Evolutionary conservation across 2,329 filamentous ascomycete genomes (phyloP), one percentile per base, ranked within the genome.

Genomic region (Pestalotiopsis sp.): DNA sequence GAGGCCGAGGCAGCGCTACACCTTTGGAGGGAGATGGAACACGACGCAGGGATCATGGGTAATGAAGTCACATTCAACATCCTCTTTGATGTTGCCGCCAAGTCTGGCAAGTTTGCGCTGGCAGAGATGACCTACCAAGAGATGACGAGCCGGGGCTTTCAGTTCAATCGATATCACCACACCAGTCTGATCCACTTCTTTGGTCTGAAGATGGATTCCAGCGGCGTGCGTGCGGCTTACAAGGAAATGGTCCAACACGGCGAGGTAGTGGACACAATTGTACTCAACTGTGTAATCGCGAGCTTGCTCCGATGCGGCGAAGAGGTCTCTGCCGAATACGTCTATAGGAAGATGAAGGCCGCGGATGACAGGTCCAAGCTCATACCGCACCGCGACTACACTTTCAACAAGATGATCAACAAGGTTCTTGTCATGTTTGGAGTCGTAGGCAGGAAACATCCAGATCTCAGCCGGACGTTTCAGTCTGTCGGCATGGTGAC

Each of bases 11-110:
- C 89, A 4, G 91, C 93, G 0, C 83, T 99, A 60, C 87, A 89
- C 62, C 80, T 97, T 27, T 99, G 95, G 95, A 90, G 88, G 72
- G 90, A 96, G 74, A 98, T 98, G 94, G 96, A 99, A 79, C 85
- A 88, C 61, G 82, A 89, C 4, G 90, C 90, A 1, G 86, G 88
- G 1, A 79, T 94, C 14, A 82, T 82, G 72, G 91, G 88, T 45
- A 92, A 92, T 73, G 86, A 89, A 63, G 91, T 94, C n/a, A 97
- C 95, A 0, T 97, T 99, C 80, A 97, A 96, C 77, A 92, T 98
- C 61, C 86, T 99, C 13, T 98, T 97, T 74, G 93, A 98, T 76
- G 88, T 94, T 12, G 94, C 96, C 1, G 89, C 93, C 73, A 97
- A 96, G 79, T 90, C 93, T 0, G 92, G 93, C 52, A 96, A 97